Evolutionary conservation across 2,329 filamentous ascomycete genomes (phyloP), one percentile per base, ranked within the genome.

Genomic region (Hymenoscyphus fraxineus): DNA sequence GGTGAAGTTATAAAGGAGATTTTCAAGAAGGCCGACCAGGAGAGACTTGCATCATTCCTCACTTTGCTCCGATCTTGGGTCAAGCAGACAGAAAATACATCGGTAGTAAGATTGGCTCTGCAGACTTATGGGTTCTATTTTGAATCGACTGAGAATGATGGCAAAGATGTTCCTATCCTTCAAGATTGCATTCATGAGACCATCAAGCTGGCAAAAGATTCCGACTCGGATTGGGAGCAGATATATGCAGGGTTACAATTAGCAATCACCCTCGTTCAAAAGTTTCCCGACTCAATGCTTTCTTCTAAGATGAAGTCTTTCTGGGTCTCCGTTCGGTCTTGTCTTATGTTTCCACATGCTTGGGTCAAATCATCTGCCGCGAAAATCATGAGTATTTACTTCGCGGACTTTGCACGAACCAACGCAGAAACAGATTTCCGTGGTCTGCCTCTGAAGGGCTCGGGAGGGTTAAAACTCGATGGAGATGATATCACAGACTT

Each of bases 91-190:
- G 87, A 89, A 10, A 93, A 96, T 68, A 73, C 84, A 16, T 81
- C 88, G 0, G 84, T 97, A 32, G 82, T 88, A 59, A 86, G 87
- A 65, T 85, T 94, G 27, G 91, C 89, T 1, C 81, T 97, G 61
- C 90, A 95, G 74, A 86, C 90, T 38, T 97, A 93, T 79, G 85
- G 87, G 1, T 86, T 95, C 60, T 96, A 94, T 76, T 90, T 97
- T 64, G 90, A 95, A 65, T 85, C 84, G 0, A 85, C 86, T 44
- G 80, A 83, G 3, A 80, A 80, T 1, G 74, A 81, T 9, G 86
- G 85, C 65, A 87, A 87, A 65, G 90, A 96, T 72, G 58, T 76
- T 10, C 40, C 63, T 1, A 68, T 72, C 41, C 79, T 91, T 12
- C 79, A 88, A 15, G 81, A 78, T 69, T 85, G 80, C 64, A 80